Evolutionary conservation across 1,139 yeast genomes (phyloP).

Genomic region (Suhomyces chickasaworum): DNA sequence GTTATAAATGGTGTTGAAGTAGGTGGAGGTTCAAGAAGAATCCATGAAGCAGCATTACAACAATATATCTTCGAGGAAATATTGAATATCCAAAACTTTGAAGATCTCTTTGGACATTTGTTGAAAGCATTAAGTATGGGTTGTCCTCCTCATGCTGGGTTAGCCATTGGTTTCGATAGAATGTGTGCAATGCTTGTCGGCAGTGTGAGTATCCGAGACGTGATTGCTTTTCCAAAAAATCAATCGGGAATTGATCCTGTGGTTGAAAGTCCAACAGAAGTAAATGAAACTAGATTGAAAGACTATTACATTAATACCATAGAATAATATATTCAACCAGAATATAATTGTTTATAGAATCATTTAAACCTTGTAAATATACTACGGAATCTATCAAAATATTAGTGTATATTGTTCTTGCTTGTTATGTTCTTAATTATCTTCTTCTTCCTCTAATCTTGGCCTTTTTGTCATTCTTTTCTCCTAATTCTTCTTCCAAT

Average conservation of each 20-base stretch:
- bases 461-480: constrained; percentile 4
- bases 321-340: background rate
- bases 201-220: constrained; percentile 78
- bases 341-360: background rate
- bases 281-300: constrained; percentile 49
- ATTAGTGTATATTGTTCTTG: constrained; percentile 13
- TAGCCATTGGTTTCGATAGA: constrained; percentile 93
- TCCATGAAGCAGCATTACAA: constrained; percentile 83
- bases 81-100: constrained; percentile 56
- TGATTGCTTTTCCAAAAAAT: constrained; percentile 94
- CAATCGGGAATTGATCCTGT: constrained; percentile 86
- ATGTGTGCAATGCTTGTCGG: constrained; percentile 88
- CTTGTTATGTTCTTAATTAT: too few species aligned
- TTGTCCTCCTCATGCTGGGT: constrained; percentile 98
- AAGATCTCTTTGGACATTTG: constrained; percentile 81
- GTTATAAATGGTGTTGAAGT: constrained; percentile 94
- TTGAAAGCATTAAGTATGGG: constrained; percentile 82
- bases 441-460: constrained; percentile 16
- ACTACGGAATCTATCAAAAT: constrained; percentile 7
- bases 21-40: constrained; percentile 97
- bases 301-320: constrained; percentile 47
- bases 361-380: background rate
- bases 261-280: constrained; percentile 80
- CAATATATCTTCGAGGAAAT: constrained; percentile 62
- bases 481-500: constrained; percentile 19